Evolutionary conservation across 305 asterid genomes (phyloP), one percentile per base, ranked within the genome.

Genomic region (Fraxinus paxiana): DNA sequence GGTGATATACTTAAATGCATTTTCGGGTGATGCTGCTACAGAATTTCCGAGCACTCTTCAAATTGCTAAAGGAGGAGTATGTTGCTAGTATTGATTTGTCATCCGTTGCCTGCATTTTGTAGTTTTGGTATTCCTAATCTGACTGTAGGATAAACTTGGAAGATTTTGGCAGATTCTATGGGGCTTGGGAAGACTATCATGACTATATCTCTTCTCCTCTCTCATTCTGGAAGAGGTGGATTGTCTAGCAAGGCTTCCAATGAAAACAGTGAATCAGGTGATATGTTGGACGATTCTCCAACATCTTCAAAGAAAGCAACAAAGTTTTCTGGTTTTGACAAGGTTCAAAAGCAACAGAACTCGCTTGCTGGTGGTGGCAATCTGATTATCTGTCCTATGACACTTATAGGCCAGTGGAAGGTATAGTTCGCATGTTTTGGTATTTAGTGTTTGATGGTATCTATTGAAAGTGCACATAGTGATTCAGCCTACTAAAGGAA

Each of bases 101-200:
- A 48, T 74, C 41, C 78, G 54, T 77, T 75, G 69, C 65, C 61
- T 75, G 43, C 61, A 20, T 80, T 38, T 28, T 56, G 77, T 71
- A 83, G 54, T 82, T 48, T 69, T 59, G 72, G 70, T 56, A 73
- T 81, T 34, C 74, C 77, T 59, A 73, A 24, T 34, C 75, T 88
- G 86, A 87, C 81, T 82, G 31, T 75, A 82, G 86, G 76, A 82
- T 83, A 30, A 67, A 22, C 48, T 80, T 91, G 86, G 86, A 82
- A 96, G 99, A 96, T 96, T 85, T 87, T 94, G 90, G 99, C 99
- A 88, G 99, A 96, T 90, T 84, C 98, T 61, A 96, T 96, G 99
- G 99, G 99, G 85, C 98, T 96, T 75, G 99, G 99, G 84, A 96
- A 96, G 90, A 96, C 99, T 77, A 89, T 96, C 82, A 96, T 96